Evolutionary conservation across 305 asterid species (phyloP).

Genomic region (Rubia balearica): DNA sequence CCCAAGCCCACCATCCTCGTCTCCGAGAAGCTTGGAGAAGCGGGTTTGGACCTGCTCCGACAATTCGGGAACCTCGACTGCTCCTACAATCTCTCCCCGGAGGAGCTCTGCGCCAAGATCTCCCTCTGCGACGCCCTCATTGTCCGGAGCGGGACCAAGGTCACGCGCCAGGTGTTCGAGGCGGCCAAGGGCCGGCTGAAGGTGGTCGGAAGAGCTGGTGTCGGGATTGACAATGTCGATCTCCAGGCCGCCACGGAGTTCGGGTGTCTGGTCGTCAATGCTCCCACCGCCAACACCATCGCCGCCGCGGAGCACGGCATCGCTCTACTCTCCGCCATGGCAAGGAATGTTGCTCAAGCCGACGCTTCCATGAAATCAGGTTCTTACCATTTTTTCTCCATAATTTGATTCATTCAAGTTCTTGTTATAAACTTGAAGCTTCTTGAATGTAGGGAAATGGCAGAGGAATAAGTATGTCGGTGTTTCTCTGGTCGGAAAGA

Average conservation of each 20-base stretch:
- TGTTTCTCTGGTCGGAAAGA: constrained; percentile 86
- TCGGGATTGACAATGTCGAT: constrained; percentile 92
- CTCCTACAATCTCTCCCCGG: constrained; percentile 54
- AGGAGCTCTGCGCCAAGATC: constrained; percentile 68
- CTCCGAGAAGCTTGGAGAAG: constrained; percentile 97
- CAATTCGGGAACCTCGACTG: constrained; percentile 59
- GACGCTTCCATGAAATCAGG: constrained; percentile 97
- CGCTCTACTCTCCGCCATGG: constrained; percentile 77
- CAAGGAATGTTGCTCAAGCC: constrained; percentile 86
- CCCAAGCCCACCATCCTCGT: constrained; percentile 67
- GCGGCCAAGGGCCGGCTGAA: constrained; percentile 71
- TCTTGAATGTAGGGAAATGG: constrained; percentile 61
- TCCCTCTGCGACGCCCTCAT: constrained; percentile 65
- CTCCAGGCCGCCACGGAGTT: constrained; percentile 92
- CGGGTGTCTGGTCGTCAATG: constrained; percentile 88
- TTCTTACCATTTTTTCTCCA: constrained; percentile 13
- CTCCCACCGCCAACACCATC: constrained; percentile 90
- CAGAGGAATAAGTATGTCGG: constrained; percentile 79
- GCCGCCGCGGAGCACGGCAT: constrained; percentile 97
- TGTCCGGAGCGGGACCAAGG: constrained; percentile 94
- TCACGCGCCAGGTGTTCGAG: constrained; percentile 82
- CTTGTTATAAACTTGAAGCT: neutral
- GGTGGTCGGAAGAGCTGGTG: constrained; percentile 94
- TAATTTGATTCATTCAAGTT: neutral
- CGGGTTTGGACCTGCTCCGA: constrained; percentile 62